Conservation (phyloP, 768 basidiomycete genomes). For the Coprinopsis cinerea region DNA sequence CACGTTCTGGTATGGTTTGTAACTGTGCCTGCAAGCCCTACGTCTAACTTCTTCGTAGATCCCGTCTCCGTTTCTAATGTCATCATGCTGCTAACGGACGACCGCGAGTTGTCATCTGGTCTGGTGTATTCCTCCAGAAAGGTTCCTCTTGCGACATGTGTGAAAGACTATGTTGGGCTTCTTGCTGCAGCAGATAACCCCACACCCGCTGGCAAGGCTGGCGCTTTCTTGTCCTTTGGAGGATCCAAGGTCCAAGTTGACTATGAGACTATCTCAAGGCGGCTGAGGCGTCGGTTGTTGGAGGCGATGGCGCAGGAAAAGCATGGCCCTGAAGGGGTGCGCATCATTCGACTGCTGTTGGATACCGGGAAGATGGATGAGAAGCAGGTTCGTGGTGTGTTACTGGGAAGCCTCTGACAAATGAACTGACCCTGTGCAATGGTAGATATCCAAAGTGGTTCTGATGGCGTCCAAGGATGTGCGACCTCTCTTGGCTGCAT, state of each 20-base stretch:
- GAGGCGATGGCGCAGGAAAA: slow-evolving; percentile 78
- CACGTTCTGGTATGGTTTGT: slow-evolving; percentile 49
- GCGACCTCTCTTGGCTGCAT: slow-evolving; percentile 69
- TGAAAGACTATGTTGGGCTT: slow-evolving; percentile 80
- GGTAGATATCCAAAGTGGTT: slow-evolving; percentile 88
- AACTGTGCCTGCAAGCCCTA: neutral
- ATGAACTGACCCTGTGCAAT: too few relatives aligned
- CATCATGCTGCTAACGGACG: slow-evolving; percentile 56
- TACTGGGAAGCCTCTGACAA: too few relatives aligned
- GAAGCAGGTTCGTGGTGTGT: slow-evolving; percentile 73
- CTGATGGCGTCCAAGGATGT: slow-evolving; percentile 91
- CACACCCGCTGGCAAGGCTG: slow-evolving; percentile 59
- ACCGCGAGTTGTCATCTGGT: slow-evolving; percentile 54
- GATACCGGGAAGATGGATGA: slow-evolving; percentile 91
- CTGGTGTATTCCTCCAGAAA: slow-evolving; percentile 53
- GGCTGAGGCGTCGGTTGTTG: slow-evolving; percentile 63
- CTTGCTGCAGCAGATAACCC: slow-evolving; percentile 81
- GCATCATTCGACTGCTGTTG: slow-evolving; percentile 73
- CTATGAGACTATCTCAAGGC: slow-evolving; percentile 63
- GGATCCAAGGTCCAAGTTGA: slow-evolving; percentile 76
- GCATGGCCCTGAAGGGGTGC: slow-evolving; percentile 76
- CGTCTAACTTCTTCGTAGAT: slow-evolving; percentile 32
- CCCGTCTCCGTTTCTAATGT: slow-evolving; percentile 64
- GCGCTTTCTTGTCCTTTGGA: slow-evolving; percentile 65
- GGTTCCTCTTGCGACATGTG: slow-evolving; percentile 48